phyloP scores from a whole-genome alignment of 2,329 filamentous ascomycete genomes.

The Colletotrichum incanum region DNA sequence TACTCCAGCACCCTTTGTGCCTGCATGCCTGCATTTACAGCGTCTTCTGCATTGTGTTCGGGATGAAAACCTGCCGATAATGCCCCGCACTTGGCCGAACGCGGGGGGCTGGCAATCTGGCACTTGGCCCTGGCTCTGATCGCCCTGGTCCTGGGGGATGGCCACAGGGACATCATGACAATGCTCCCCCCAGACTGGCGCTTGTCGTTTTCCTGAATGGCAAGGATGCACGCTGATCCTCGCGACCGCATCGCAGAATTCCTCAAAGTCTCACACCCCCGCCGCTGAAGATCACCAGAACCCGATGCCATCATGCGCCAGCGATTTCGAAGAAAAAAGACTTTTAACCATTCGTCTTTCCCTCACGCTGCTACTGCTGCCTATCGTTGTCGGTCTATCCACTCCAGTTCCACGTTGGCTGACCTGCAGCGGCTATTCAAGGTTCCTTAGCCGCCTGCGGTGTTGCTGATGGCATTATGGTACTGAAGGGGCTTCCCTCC shows the following conservation, averaged over 20 bases:
- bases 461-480: background rate
- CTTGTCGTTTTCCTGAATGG: constrained; percentile 9
- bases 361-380: background rate
- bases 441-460: background rate
- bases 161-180: constrained; percentile 19
- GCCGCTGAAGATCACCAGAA: constrained; percentile 32
- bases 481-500: background rate
- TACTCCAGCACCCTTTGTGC: constrained; percentile 17
- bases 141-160: constrained; percentile 18
- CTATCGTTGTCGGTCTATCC: background rate
- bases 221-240: constrained; percentile 35
- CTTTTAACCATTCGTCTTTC: background rate
- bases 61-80: constrained; percentile 17
- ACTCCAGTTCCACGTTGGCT: background rate
- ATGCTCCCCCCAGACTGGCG: constrained; percentile 7
- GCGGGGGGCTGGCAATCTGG: constrained; percentile 30
- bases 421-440: background rate
- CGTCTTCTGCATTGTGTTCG: background rate
- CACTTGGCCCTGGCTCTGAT: constrained; percentile 13
- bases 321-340: background rate
- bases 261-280: constrained; percentile 14
- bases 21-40: constrained; percentile 17
- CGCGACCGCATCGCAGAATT: constrained; percentile 29
- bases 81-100: constrained; percentile 34
- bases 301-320: constrained; percentile 15